phyloP scores from a whole-genome alignment of 2,329 filamentous ascomycete genomes.

The Knufia fluminis region DNA sequence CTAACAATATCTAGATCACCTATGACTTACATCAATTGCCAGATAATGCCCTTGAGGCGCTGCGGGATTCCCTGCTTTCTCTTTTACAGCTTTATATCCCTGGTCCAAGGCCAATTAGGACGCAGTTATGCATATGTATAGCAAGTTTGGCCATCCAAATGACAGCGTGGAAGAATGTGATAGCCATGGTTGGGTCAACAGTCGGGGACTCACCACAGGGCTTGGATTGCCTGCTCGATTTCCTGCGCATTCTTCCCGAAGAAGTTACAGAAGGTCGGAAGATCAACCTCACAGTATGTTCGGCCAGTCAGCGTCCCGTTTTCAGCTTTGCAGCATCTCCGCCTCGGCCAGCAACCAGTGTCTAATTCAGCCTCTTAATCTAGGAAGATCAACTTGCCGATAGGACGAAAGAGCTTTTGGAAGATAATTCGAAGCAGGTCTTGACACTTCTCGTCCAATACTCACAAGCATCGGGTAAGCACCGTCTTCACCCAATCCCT shows the following conservation, averaged over 20 bases:
- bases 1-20: conserved; percentile 59
- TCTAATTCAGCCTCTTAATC: conserved; percentile 41
- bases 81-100: conserved; percentile 72
- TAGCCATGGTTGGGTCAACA: conserved; percentile 68
- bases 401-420: conserved; percentile 80
- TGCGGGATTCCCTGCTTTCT: conserved; percentile 75
- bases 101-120: conserved; percentile 73
- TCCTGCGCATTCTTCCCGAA: conserved; percentile 91
- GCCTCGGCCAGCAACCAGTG: conserved; percentile 32
- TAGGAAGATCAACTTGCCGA: conserved; percentile 90
- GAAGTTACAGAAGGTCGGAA: conserved; percentile 99
- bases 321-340: conserved; percentile 37
- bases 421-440: conserved; percentile 82
- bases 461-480: conserved; percentile 77
- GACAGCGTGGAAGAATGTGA: conserved; percentile 88
- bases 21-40: conserved; percentile 91
- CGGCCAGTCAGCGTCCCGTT: conserved; percentile 43
- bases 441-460: conserved; percentile 82
- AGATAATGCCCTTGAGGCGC: conserved; percentile 59
- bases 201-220: conserved; percentile 59
- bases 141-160: conserved; percentile 94
- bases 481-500: too few relatives aligned
- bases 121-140: conserved; percentile 89
- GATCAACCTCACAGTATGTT: conserved; percentile 97
- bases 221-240: conserved; percentile 84